Percentiles rank a stretch among this genome's conserved stretches.
Conservation (phyloP, 345 rosid species). For the Triadica sebifera region DNA sequence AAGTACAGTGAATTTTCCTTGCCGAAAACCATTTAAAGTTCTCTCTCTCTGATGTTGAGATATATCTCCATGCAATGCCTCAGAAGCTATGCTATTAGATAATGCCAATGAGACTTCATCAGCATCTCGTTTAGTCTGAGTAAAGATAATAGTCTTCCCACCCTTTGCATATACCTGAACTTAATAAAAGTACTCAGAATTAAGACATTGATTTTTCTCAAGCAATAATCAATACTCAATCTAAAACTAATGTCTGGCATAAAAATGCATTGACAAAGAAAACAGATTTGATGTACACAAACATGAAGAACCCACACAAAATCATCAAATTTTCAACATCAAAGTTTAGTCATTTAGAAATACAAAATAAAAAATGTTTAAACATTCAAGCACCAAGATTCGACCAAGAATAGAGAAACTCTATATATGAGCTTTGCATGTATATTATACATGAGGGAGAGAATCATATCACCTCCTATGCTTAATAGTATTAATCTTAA, state of each 20-base stretch:
- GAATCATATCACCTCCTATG: neutral
- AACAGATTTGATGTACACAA: too few species aligned
- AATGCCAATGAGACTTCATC: constrained; percentile 86
- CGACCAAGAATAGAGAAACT: too few species aligned
- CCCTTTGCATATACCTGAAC: constrained; percentile 91
- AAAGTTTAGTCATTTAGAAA: too few species aligned
- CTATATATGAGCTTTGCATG: too few species aligned
- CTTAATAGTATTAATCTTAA: neutral
- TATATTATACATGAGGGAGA: too few species aligned
- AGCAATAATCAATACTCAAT: neutral
- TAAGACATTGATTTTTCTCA: neutral
- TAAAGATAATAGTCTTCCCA: constrained; percentile 97
- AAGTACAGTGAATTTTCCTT: constrained; percentile 94
- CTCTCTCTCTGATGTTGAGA: constrained; percentile 99
- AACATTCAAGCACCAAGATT: too few species aligned
- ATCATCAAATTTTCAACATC: too few species aligned
- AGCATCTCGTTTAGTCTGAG: constrained; percentile 93
- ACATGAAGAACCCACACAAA: too few species aligned
- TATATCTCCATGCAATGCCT: constrained; percentile 97
- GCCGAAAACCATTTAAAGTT: constrained; percentile 86
- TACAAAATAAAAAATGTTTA: too few species aligned
- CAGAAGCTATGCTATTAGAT: constrained; percentile 81
- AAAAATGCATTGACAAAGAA: too few species aligned
- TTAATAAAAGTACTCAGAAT: neutral
- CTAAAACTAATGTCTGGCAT: neutral